Evolutionary conservation across 1,284 basidiomycete species (phyloP), one percentile per base, ranked within the genome.

Genomic region (Inonotus obliquus): DNA sequence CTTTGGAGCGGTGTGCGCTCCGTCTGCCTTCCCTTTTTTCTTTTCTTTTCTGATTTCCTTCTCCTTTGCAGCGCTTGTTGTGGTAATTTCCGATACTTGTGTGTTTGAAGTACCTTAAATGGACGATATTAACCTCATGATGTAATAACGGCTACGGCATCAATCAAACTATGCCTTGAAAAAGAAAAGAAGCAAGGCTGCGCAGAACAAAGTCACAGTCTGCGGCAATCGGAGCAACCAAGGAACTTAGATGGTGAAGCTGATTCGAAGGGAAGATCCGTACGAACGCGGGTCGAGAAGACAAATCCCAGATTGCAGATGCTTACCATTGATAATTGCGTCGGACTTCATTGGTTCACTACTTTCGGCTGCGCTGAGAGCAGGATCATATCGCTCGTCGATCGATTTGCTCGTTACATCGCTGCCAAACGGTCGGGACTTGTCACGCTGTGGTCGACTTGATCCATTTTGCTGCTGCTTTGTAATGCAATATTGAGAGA

Each of bases 341-440:
- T 35, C 23, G 11, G 23, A 49, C 48, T 13, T 52, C 13, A 32
- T 27, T 27, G 13, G 51, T n/a, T 17, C 25, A 17, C 4, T 52
- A 35, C n/a, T n/a, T 35, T 35, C 17, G 4, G 19, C 27, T 19
- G 11, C 17, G 9, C 32, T 27, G 1, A 27, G 19, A 25, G 4
- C n/a, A 35, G 51, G 11, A 13, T 9, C 1, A 17, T 25, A 14
- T 35, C 19, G 23, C 29, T 17, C 21, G 10, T 13, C 21, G 63
- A 59, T 48, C 11, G 51, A 23, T 23, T 71, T 74, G 57, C 72
- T 69, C 61, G 51, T 17, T n/a, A 29, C 14, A 6, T 52, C 32
- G 68, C 37, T 69, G 60, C 21, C 44, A 23, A 27, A 44, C 23
- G 3, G 7, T 52, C 14, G 27, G 17, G 29, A 21, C 19, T 49